A percentile compares a stretch with the other conserved stretches of the same genome.
Conservation (phyloP, 306 rosid species). For the Morella rubra region DNA sequence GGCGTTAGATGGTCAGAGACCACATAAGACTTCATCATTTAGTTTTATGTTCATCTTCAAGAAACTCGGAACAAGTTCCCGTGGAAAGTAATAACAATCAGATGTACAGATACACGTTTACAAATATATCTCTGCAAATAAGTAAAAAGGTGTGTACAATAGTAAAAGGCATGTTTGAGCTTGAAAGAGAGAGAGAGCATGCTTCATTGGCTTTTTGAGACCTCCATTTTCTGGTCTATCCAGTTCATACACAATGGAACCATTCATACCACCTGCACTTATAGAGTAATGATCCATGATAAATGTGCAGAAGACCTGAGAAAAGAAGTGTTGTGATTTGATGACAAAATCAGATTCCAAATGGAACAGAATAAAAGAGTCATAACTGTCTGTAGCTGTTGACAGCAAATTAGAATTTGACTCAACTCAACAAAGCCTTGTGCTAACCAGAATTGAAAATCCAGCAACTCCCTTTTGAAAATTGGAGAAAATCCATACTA, state of each 20-base stretch:
- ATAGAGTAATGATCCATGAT: slow-evolving; percentile 16
- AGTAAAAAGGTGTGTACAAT: background rate
- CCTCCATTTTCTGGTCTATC: slow-evolving; percentile 88
- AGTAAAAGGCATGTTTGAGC: background rate
- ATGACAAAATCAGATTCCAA: background rate
- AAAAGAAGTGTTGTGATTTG: background rate
- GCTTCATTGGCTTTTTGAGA: slow-evolving; percentile 72
- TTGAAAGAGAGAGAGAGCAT: slow-evolving; percentile 30
- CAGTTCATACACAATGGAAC: slow-evolving; percentile 80
- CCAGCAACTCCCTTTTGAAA: too few relatives aligned
- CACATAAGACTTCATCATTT: slow-evolving; percentile 14
- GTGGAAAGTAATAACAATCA: slow-evolving; percentile 4
- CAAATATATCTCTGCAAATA: background rate
- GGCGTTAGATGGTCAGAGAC: slow-evolving; percentile 33
- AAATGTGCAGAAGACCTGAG: slow-evolving; percentile 8
- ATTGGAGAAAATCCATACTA: background rate
- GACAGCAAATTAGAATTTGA: background rate
- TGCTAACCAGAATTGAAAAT: background rate
- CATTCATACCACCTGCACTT: slow-evolving; percentile 93
- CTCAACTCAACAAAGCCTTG: background rate
- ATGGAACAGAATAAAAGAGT: background rate
- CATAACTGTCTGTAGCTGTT: background rate
- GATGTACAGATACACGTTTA: background rate
- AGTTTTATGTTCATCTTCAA: slow-evolving; percentile 11
- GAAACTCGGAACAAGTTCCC: slow-evolving; percentile 1